Percentiles rank a stretch among this genome's conserved stretches.
Evolutionary conservation across 2,329 filamentous ascomycete genomes (phyloP).

Genomic region (Coleophoma crateriformis): DNA sequence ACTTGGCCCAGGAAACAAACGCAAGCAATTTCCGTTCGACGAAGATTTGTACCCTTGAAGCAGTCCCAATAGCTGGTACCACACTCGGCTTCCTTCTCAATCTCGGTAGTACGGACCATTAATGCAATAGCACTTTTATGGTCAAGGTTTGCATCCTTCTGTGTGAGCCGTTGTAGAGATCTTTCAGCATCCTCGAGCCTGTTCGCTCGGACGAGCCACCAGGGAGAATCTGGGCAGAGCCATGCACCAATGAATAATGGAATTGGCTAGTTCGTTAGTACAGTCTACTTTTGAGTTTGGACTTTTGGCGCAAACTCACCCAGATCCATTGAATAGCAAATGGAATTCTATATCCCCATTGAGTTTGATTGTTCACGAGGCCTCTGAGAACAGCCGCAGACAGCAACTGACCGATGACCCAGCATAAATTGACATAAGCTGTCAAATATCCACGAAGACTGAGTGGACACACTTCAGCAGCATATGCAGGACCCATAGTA

Average conservation of each 20-base stretch:
- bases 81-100: constrained; percentile 33
- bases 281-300: background rate
- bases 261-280: constrained; percentile 19
- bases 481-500: constrained; percentile 25
- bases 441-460: constrained; percentile 44
- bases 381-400: constrained; percentile 37
- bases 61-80: constrained; percentile 41
- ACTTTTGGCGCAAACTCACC: constrained; percentile 8
- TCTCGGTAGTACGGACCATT: constrained; percentile 47
- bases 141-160: constrained; percentile 28
- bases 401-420: constrained; percentile 39
- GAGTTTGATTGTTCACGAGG: constrained; percentile 32
- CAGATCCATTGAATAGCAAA: constrained; percentile 43
- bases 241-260: constrained; percentile 35
- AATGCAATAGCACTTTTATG: constrained; percentile 38
- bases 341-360: constrained; percentile 41
- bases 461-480: constrained; percentile 43
- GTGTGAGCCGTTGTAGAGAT: background rate
- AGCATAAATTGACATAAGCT: constrained; percentile 45
- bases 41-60: constrained; percentile 37
- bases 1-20: constrained; percentile 56
- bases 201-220: constrained; percentile 39
- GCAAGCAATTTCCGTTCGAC: constrained; percentile 44
- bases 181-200: constrained; percentile 36
- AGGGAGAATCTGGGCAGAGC: constrained; percentile 39